Conservation (phyloP, 2,329 filamentous ascomycete genomes). For the Aspergillus oerlinghausenensis region DNA sequence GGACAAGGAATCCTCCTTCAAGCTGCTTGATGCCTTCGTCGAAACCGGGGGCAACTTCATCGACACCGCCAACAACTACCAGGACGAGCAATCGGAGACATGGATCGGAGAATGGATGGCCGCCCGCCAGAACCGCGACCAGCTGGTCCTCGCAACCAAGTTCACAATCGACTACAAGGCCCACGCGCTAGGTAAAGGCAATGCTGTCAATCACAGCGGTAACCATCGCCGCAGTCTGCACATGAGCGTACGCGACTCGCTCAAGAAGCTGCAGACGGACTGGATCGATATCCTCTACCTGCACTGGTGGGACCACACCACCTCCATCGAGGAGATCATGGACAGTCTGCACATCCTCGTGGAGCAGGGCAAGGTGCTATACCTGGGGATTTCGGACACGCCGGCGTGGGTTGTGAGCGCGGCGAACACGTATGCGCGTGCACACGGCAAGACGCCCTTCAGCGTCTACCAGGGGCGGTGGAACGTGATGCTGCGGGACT, state of each 20-base stretch:
- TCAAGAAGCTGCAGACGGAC: conserved; percentile 49
- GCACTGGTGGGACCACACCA: conserved; percentile 50
- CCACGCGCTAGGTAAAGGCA: conserved; percentile 37
- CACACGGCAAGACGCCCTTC: conserved; percentile 38
- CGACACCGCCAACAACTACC: conserved; percentile 67
- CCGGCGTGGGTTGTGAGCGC: conserved; percentile 39
- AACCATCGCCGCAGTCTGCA: conserved; percentile 43
- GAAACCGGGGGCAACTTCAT: conserved; percentile 68
- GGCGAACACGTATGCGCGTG: conserved; percentile 38
- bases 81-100: conserved; percentile 57
- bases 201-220: conserved; percentile 29
- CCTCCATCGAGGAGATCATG: conserved; percentile 36
- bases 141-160: conserved; percentile 68
- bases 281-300: conserved; percentile 54
- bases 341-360: conserved; percentile 37
- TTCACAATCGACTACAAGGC: conserved; percentile 56
- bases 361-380: conserved; percentile 38
- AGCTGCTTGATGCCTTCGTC: conserved; percentile 63
- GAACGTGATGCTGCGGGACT: conserved; percentile 36
- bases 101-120: conserved; percentile 71
- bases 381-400: conserved; percentile 39
- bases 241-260: conserved; percentile 40
- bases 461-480: conserved; percentile 38
- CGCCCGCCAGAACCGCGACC: conserved; percentile 58
- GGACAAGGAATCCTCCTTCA: conserved; percentile 57